These are phyloP conservation scores for Botrytis pseudocinerea DNA, from an alignment of 2,329 filamentous ascomycete genomes.

Conservation along the genomic window DNA sequence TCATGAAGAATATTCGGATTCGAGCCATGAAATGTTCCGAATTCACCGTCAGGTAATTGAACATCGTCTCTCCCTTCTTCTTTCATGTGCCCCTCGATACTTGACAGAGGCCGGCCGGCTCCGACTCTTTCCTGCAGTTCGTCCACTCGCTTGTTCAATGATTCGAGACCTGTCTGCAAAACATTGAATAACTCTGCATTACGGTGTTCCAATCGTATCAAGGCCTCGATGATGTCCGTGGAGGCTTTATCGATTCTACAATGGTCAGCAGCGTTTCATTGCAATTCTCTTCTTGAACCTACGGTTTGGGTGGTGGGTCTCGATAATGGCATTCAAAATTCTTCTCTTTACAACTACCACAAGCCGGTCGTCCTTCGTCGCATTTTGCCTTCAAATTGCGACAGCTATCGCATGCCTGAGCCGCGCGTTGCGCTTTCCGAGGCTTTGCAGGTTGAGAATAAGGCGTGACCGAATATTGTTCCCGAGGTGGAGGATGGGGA, in stretches of 20 bases:
- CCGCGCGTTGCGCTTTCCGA: slow-evolving; percentile 39
- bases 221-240: slow-evolving; percentile 58
- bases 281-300: slow-evolving; percentile 47
- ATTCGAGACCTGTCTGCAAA: slow-evolving; percentile 25
- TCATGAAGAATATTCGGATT: slow-evolving; percentile 6
- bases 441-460: slow-evolving; percentile 20
- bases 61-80: slow-evolving; percentile 15
- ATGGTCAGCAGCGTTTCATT: slow-evolving; percentile 29
- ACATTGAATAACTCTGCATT: slow-evolving; percentile 12
- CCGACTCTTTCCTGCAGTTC: slow-evolving; percentile 6
- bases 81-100: slow-evolving; percentile 6
- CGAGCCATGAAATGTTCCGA: not conserved
- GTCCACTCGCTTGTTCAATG: slow-evolving; percentile 23
- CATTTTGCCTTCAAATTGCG: slow-evolving; percentile 87
- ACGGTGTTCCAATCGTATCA: slow-evolving; percentile 32
- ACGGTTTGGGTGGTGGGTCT: slow-evolving; percentile 90
- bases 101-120: not conserved
- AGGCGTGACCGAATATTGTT: slow-evolving; percentile 29
- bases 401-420: slow-evolving; percentile 86
- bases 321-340: slow-evolving; percentile 82
- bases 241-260: slow-evolving; percentile 56
- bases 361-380: slow-evolving; percentile 74
- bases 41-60: not conserved
- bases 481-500: slow-evolving; percentile 26
- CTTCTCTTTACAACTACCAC: slow-evolving; percentile 87